Base-by-base conservation (phyloP, 139 green algal genomes). In the Spirogloea muscicola region DNA sequence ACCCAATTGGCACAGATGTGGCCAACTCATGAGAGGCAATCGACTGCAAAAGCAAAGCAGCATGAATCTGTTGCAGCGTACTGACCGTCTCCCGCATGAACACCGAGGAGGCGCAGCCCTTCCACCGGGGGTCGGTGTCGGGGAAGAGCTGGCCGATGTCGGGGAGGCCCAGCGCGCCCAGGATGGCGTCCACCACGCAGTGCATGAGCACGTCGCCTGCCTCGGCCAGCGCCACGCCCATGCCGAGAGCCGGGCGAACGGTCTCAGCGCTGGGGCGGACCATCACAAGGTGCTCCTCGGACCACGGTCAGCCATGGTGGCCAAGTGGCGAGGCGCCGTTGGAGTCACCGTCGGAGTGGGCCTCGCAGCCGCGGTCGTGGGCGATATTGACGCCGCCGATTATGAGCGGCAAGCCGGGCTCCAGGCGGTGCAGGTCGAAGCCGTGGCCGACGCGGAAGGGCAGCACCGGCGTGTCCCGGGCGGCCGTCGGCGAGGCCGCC, bases 111-210 rank as follows among this genome's bases (percentile, higher is more conserved):
- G 84, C 82, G 0, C 87, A 86, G 6, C 94, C 95, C 78, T 97
- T 97, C 94, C 93, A 98, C 72, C 92, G 91, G 25, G 95, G 92
- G 71, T 99, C 95, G 38, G 87, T 99, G 83, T 99, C 95, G 1
- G 95, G 95, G 83, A 99, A 99, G 36, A 98, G 81, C 88, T 99
- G 95, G 10, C 91, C 95, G 58, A 99, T 99, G 81, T 99, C 95
- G 46, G 94, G 94, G 34, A 96, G 83, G 51, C 85, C 89, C 7
- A 99, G 87, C 0, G 93, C 95, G 3, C 95, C 95, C 3, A 98
- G 85, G 49, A 99, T 91, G 37, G 95, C 91, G 77, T 99, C 95
- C 27, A 91, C 93, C 0, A 97, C 80, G 44, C 91, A 94, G 86
- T 98, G 94, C 72, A 97, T 86, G 72, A 97, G 78, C 33, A 96